Conservation (phyloP, 2,329 filamentous ascomycete species). For the Colletotrichum liaoningense region DNA sequence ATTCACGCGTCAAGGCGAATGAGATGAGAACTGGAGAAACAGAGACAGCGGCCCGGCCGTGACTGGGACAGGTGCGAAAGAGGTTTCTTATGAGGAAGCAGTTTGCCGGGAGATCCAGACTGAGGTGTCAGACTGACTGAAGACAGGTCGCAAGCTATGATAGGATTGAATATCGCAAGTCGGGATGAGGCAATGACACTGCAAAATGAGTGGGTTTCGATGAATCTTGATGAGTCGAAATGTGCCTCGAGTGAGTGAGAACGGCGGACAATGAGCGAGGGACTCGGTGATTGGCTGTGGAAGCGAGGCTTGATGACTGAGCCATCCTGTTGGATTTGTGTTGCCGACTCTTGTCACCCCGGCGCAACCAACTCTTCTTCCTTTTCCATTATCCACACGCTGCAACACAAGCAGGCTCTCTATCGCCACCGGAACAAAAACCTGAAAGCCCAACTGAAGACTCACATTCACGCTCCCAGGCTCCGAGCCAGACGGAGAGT, state of each 20-base stretch:
- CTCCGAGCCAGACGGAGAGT: not conserved
- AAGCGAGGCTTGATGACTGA: conserved; percentile 20
- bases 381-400: not conserved
- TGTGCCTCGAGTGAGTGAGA: not conserved
- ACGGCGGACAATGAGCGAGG: not conserved
- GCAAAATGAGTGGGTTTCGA: not conserved
- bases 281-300: conserved; percentile 9
- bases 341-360: not conserved
- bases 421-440: not conserved
- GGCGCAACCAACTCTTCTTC: not conserved
- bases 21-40: conserved; percentile 5
- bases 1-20: conserved; percentile 19
- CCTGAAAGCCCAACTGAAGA: not conserved
- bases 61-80: conserved; percentile 6
- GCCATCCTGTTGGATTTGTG: not conserved
- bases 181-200: not conserved
- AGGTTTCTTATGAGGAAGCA: conserved; percentile 1
- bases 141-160: not conserved
- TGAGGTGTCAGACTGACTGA: not conserved
- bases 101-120: not conserved
- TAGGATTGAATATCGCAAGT: not conserved
- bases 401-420: not conserved
- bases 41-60: conserved; percentile 26
- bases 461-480: not conserved
- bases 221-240: conserved; percentile 20